Evolutionary conservation across 148 eudicot species (phyloP).

Genomic region (Cornus controversa): DNA sequence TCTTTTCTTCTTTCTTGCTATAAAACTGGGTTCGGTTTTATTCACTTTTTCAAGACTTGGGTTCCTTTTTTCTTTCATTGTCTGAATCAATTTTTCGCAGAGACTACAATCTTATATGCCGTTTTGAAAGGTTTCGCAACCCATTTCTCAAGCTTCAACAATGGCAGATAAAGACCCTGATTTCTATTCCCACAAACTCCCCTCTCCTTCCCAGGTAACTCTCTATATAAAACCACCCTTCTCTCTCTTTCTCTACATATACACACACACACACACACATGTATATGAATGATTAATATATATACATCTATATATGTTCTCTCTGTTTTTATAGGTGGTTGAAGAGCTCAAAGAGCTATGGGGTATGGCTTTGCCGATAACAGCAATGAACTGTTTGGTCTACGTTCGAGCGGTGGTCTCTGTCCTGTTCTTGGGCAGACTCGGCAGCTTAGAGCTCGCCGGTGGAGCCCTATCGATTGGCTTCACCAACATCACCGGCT

Average conservation of each 20-base stretch:
- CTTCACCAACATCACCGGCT: slow-evolving; percentile 94
- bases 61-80: too few relatives aligned
- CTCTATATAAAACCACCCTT: not conserved
- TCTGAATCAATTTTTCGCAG: not conserved
- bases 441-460: slow-evolving; percentile 81
- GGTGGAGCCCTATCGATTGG: slow-evolving; percentile 95
- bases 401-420: slow-evolving; percentile 73
- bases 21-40: not conserved
- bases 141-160: slow-evolving; percentile 2
- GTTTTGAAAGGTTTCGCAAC: not conserved
- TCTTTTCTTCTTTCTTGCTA: too few relatives aligned
- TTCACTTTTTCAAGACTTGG: not conserved
- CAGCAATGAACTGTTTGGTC: slow-evolving; percentile 79
- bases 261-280: not conserved
- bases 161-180: slow-evolving; percentile 58
- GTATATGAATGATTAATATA: too few relatives aligned
- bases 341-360: slow-evolving; percentile 82
- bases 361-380: slow-evolving; percentile 82
- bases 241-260: not conserved
- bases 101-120: not conserved
- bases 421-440: slow-evolving; percentile 75
- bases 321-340: slow-evolving; percentile 36
- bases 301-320: not conserved
- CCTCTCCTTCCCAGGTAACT: slow-evolving; percentile 68
- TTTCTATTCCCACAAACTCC: slow-evolving; percentile 56